phyloP scores from a whole-genome alignment of 2,329 filamentous ascomycete species.

The Neophaeococcomyces aloes region DNA sequence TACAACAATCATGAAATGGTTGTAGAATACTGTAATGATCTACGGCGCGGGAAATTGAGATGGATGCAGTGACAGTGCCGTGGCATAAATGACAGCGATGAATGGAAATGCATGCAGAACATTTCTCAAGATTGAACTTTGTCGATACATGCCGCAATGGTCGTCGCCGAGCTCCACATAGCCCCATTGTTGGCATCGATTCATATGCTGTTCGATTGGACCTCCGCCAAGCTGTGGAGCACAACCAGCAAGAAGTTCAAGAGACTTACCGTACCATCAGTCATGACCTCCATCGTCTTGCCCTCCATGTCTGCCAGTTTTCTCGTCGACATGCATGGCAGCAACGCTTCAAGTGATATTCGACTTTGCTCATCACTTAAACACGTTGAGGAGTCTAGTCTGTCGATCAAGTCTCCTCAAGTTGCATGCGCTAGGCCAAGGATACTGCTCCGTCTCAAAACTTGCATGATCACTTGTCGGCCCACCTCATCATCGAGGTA shows the following conservation, averaged over 20 bases:
- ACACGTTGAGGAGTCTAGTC: too few relatives aligned
- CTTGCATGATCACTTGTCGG: background rate
- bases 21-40: too few relatives aligned
- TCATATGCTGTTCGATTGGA: background rate
- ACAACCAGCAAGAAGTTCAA: background rate
- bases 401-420: background rate
- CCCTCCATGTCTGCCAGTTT: background rate
- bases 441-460: background rate
- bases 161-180: background rate
- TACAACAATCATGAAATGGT: too few relatives aligned
- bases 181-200: background rate
- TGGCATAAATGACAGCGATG: background rate
- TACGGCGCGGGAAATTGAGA: slow-evolving; percentile 3
- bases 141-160: slow-evolving; percentile 7
- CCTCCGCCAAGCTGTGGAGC: background rate
- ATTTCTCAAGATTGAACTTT: background rate
- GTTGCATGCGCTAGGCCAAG: background rate
- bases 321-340: too few relatives aligned
- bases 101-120: background rate
- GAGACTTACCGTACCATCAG: background rate
- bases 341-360: too few relatives aligned
- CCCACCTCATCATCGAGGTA: too few relatives aligned
- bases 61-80: background rate
- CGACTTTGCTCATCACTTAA: too few relatives aligned
- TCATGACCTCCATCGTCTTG: background rate